A percentile compares a stretch with the other conserved stretches of the same genome.
These are phyloP conservation scores for Saccharomyces cerevisiae DNA, from an alignment of 805 yeast species.

Conservation along the genomic window DNA sequence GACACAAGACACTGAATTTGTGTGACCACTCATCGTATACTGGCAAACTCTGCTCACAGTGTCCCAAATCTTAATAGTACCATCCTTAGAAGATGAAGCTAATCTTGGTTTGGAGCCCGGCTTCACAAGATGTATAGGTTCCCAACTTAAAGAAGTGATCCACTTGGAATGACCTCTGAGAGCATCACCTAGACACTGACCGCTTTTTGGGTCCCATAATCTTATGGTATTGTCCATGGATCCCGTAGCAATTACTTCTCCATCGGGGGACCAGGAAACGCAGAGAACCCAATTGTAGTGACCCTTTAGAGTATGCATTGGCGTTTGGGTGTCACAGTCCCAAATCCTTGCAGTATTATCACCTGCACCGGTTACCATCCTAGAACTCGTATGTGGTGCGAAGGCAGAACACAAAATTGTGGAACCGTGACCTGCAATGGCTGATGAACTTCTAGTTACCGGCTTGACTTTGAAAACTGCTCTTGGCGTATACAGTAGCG, in stretches of 20 bases:
- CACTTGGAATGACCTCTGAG: conserved; percentile 80
- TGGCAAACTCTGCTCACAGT: conserved; percentile 56
- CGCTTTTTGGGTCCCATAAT: conserved; percentile 75
- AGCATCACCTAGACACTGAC: conserved; percentile 65
- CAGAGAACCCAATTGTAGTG: conserved; percentile 92
- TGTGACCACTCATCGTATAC: conserved; percentile 76
- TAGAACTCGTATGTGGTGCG: conserved; percentile 80
- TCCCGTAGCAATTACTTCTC: conserved; percentile 86
- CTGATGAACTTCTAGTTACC: conserved; percentile 82
- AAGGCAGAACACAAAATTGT: conserved; percentile 88
- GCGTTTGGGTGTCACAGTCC: conserved; percentile 95
- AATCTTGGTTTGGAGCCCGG: conserved; percentile 62
- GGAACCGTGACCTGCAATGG: conserved; percentile 92
- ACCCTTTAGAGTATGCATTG: conserved; percentile 68
- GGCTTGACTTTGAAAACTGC: conserved; percentile 91
- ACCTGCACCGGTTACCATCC: conserved; percentile 93
- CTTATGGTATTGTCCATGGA: conserved; percentile 87
- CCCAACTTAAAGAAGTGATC: conserved; percentile 89
- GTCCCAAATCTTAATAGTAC: conserved; percentile 87
- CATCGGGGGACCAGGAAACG: conserved; percentile 88
- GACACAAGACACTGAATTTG: conserved; percentile 86
- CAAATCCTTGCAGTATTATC: conserved; percentile 92
- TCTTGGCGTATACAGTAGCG: conserved; percentile 85
- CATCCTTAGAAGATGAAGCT: conserved; percentile 86
- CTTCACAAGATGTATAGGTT: conserved; percentile 74